phyloP scores from a whole-genome alignment of 2,329 filamentous ascomycete species.

The Fusarium mundagurra region DNA sequence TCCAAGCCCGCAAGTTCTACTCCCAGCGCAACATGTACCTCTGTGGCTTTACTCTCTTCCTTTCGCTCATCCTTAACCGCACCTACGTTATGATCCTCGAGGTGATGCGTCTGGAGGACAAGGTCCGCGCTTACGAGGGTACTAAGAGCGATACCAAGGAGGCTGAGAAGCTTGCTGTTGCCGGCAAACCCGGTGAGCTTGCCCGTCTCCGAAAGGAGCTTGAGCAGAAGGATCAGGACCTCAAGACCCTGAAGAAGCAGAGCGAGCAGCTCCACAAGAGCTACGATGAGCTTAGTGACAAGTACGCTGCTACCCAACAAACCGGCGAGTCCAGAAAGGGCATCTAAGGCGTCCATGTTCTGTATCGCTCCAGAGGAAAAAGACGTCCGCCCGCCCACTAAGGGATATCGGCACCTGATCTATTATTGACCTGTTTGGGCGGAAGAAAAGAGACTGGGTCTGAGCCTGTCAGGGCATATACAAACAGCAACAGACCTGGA shows the following conservation, averaged over 20 bases:
- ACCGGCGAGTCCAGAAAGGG: conserved; percentile 68
- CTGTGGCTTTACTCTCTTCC: conserved; percentile 98
- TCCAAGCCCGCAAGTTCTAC: conserved; percentile 99
- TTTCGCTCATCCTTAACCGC: conserved; percentile 97
- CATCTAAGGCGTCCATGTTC: conserved; percentile 49
- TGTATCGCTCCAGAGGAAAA: background rate
- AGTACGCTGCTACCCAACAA: conserved; percentile 71
- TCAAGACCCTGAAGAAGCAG: conserved; percentile 93
- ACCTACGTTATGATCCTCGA: conserved; percentile 98
- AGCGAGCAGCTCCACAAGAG: conserved; percentile 82
- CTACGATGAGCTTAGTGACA: conserved; percentile 86
- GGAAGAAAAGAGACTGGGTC: background rate
- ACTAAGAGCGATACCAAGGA: conserved; percentile 68
- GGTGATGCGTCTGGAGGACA: conserved; percentile 89
- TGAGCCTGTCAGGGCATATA: conserved; percentile 23
- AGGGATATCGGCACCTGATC: background rate
- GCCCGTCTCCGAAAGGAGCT: conserved; percentile 75
- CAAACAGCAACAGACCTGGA: conserved; percentile 1
- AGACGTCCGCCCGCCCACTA: background rate
- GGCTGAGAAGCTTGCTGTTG: conserved; percentile 74
- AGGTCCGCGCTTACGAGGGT: conserved; percentile 81
- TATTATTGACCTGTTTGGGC: background rate
- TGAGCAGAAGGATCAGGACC: conserved; percentile 81
- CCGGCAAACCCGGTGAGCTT: conserved; percentile 81
- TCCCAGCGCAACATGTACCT: conserved; percentile 99